Conservation (phyloP, 495 filamentous ascomycete species). For the Neurospora terricola region DNA sequence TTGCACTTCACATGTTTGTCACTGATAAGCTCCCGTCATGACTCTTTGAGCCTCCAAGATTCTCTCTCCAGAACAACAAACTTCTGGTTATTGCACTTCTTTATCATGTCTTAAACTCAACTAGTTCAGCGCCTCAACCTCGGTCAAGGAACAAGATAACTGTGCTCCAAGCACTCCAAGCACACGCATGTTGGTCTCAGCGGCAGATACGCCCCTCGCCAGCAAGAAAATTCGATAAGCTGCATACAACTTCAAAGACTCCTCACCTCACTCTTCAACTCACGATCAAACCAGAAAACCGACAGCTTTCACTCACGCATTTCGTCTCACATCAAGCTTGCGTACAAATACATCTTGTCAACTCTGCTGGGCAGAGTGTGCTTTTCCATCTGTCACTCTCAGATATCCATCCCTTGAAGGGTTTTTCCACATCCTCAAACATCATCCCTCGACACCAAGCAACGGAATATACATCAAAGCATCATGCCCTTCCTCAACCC, state of each 20-base stretch:
- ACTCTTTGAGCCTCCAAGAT: neutral
- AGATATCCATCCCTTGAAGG: neutral
- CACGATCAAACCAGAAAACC: neutral
- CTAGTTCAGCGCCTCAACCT: neutral
- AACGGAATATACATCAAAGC: neutral
- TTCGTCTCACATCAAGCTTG: neutral
- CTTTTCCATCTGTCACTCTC: neutral
- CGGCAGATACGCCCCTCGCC: neutral
- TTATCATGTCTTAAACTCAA: neutral
- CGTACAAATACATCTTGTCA: neutral
- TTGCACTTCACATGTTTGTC: neutral
- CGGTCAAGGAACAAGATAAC: neutral
- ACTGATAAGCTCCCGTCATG: neutral
- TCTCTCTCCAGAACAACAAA: neutral
- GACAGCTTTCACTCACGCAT: neutral
- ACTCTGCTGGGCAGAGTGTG: neutral
- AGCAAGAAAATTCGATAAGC: neutral
- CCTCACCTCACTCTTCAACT: neutral
- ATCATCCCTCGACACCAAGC: neutral
- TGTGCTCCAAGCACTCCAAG: neutral
- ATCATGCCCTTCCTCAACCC: slow-evolving; percentile 37
- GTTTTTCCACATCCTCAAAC: neutral
- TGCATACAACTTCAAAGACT: neutral
- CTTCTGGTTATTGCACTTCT: neutral
- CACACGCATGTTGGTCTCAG: neutral